A percentile compares a stretch with the other conserved stretches of the same genome.
phyloP scores from a whole-genome alignment of 257 asterid species.

The Plantago elongata region DNA sequence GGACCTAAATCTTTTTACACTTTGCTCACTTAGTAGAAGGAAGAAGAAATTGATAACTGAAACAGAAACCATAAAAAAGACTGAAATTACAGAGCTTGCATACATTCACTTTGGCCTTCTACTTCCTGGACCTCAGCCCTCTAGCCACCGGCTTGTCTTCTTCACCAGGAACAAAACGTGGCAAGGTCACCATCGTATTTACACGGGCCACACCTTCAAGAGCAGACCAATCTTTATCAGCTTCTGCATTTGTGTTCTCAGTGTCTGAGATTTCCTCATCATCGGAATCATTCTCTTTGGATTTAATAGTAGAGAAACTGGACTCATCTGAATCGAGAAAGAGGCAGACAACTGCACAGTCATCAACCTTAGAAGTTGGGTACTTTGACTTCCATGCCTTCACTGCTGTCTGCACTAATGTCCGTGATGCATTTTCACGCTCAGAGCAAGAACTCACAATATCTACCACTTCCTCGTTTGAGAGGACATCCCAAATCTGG shows the following conservation, averaged over 20 bases:
- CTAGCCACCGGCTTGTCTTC: conserved; percentile 25
- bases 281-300: conserved; percentile 15
- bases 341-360: conserved; percentile 65
- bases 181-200: conserved; percentile 37
- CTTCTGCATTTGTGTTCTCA: conserved; percentile 20
- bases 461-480: conserved; percentile 48
- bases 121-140: conserved; percentile 20
- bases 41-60: conserved; percentile 1
- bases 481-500: conserved; percentile 64
- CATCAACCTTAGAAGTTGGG: conserved; percentile 58
- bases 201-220: conserved; percentile 40
- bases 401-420: conserved; percentile 42
- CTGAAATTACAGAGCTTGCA: conserved; percentile 6
- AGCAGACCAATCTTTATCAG: conserved; percentile 26
- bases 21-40: neutral
- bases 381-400: conserved; percentile 40
- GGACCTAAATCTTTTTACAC: conserved; percentile 3
- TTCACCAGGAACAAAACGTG: conserved; percentile 31
- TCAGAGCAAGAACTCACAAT: conserved; percentile 44
- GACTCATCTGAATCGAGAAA: conserved; percentile 38
- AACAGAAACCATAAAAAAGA: neutral
- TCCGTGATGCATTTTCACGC: conserved; percentile 43
- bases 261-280: conserved; percentile 20
- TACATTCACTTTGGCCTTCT: conserved; percentile 2
- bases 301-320: conserved; percentile 15